A percentile compares a stretch with the other conserved stretches of the same genome.
Evolutionary conservation across 345 rosid genomes (phyloP).

Genomic region (Corymbia maculata): DNA sequence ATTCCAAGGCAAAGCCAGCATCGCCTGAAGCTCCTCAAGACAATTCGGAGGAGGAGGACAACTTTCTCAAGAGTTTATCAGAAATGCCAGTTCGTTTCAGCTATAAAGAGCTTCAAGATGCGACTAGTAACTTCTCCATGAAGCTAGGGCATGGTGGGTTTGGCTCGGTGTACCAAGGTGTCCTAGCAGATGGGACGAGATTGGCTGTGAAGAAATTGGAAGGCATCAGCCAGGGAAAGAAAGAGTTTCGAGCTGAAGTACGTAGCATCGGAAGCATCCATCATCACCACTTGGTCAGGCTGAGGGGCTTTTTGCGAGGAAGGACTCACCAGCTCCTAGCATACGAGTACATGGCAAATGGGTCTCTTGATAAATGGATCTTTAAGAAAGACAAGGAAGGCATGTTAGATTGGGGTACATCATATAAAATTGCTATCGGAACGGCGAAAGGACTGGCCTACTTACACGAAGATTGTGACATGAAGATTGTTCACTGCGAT

Average conservation of each 20-base stretch:
- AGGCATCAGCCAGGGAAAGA: slow-evolving; percentile 87
- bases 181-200: slow-evolving; percentile 61
- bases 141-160: slow-evolving; percentile 94
- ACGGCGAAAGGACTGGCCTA: slow-evolving; percentile 87
- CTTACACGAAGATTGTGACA: slow-evolving; percentile 83
- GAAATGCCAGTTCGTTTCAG: slow-evolving; percentile 73
- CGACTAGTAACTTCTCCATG: slow-evolving; percentile 68
- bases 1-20: slow-evolving; percentile 24
- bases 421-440: slow-evolving; percentile 66
- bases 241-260: slow-evolving; percentile 91
- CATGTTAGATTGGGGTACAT: slow-evolving; percentile 58
- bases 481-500: slow-evolving; percentile 74
- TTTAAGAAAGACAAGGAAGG: slow-evolving; percentile 45
- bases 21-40: slow-evolving; percentile 24
- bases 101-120: slow-evolving; percentile 68
- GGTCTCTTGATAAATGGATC: slow-evolving; percentile 86
- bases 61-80: slow-evolving; percentile 44
- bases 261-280: slow-evolving; percentile 80
- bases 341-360: slow-evolving; percentile 75
- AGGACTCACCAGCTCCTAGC: slow-evolving; percentile 79
- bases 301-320: slow-evolving; percentile 86
- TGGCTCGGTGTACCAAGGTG: slow-evolving; percentile 77
- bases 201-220: slow-evolving; percentile 93
- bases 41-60: slow-evolving; percentile 60
- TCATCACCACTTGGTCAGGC: slow-evolving; percentile 79